Percentiles rank a stretch among this genome's conserved stretches.
Conservation (phyloP, 805 yeast species). For the Wickerhamomyces mucosus region DNA sequence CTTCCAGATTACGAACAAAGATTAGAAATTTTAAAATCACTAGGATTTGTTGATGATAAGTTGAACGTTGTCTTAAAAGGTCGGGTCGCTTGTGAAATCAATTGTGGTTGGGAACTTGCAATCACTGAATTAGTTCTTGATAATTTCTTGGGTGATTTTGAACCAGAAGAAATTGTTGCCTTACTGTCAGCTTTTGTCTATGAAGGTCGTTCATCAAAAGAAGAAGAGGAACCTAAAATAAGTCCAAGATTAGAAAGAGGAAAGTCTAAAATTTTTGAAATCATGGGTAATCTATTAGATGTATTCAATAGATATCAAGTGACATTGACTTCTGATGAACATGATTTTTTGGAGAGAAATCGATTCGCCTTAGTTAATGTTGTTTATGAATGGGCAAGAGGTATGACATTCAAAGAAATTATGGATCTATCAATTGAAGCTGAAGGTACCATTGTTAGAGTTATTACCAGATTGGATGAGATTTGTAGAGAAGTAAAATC, state of each 20-base stretch:
- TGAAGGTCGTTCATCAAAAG: conserved; percentile 62
- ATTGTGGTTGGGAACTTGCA: conserved; percentile 84
- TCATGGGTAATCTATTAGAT: conserved; percentile 51
- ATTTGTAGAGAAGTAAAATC: conserved; percentile 89
- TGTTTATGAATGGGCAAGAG: conserved; percentile 97
- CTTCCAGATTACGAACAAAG: conserved; percentile 93
- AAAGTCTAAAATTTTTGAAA: conserved; percentile 53
- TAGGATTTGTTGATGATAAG: conserved; percentile 71
- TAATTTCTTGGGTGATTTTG: conserved; percentile 86
- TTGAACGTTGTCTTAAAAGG: conserved; percentile 82
- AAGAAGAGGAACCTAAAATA: conserved; percentile 47
- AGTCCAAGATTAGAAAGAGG: conserved; percentile 81
- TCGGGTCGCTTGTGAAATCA: conserved; percentile 86
- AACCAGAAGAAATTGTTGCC: conserved; percentile 96
- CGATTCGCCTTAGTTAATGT: conserved; percentile 89
- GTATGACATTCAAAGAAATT: conserved; percentile 82
- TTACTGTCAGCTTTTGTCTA: conserved; percentile 85
- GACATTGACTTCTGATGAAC: conserved; percentile 73
- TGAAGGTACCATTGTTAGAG: conserved; percentile 96
- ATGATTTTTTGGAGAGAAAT: conserved; percentile 70
- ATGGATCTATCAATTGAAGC: conserved; percentile 84
- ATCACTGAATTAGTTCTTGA: conserved; percentile 85
- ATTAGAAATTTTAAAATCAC: conserved; percentile 60
- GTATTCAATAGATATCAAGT: conserved; percentile 64
- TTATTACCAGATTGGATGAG: conserved; percentile 88